Conservation (phyloP, 2,329 filamentous ascomycete genomes). For the Verticillium zaregamsianum region DNA sequence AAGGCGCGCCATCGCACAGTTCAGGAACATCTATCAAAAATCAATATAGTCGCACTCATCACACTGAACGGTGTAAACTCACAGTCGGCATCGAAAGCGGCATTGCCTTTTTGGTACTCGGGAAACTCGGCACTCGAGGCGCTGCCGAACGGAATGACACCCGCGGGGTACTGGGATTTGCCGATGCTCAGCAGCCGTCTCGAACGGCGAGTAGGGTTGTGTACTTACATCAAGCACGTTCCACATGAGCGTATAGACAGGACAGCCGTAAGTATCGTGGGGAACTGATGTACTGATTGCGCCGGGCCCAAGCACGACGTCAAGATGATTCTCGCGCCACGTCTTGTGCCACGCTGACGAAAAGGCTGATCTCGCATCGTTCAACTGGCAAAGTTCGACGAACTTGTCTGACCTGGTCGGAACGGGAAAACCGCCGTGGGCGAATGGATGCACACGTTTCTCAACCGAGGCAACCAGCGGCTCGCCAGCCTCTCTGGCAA, state of each 20-base stretch:
- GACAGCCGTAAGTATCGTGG: slow-evolving; percentile 45
- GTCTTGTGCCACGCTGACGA: slow-evolving; percentile 34
- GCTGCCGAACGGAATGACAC: slow-evolving; percentile 39
- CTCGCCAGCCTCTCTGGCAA: slow-evolving; percentile 30
- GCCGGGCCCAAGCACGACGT: slow-evolving; percentile 44
- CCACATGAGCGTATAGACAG: slow-evolving; percentile 42
- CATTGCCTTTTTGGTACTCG: slow-evolving; percentile 19
- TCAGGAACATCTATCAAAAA: slow-evolving; percentile 28
- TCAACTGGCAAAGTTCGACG: slow-evolving; percentile 36
- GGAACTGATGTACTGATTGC: slow-evolving; percentile 45
- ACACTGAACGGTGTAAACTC: slow-evolving; percentile 12
- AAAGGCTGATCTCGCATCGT: slow-evolving; percentile 25
- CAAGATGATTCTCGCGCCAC: slow-evolving; percentile 38
- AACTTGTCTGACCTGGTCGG: slow-evolving; percentile 20
- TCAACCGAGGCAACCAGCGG: slow-evolving; percentile 35
- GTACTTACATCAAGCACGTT: slow-evolving; percentile 40
- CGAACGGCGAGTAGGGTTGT: not conserved
- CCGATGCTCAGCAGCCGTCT: no score
- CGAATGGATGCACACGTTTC: slow-evolving; percentile 12
- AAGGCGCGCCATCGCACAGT: slow-evolving; percentile 35
- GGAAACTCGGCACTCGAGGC: slow-evolving; percentile 36
- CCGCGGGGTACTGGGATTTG: slow-evolving; percentile 37
- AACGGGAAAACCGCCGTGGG: slow-evolving; percentile 22
- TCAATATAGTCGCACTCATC: not conserved
- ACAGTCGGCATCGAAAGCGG: slow-evolving; percentile 26